phyloP scores from a whole-genome alignment of 1,139 yeast genomes.

The Diutina scorzettiae region DNA sequence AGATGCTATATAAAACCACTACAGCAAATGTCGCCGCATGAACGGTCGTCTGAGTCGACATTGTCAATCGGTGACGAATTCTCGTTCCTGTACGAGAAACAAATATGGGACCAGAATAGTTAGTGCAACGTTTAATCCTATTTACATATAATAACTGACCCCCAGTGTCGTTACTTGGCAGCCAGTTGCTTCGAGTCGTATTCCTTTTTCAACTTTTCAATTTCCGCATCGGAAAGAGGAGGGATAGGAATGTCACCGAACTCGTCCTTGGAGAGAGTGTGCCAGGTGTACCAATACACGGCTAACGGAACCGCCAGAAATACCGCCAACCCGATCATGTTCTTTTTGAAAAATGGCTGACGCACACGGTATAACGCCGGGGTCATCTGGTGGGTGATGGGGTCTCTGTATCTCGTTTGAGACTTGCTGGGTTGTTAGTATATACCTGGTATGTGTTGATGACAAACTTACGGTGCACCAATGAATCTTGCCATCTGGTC shows the following conservation, averaged over 20 bases:
- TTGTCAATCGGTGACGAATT: too few relatives aligned
- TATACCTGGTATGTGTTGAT: too few relatives aligned
- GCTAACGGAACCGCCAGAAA: conserved; percentile 54
- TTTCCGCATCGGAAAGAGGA: conserved; percentile 71
- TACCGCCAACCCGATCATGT: conserved; percentile 48
- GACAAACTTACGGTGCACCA: conserved; percentile 5
- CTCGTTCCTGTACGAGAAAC: too few relatives aligned
- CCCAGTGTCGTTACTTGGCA: not conserved
- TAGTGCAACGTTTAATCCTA: too few relatives aligned
- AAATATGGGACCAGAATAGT: too few relatives aligned
- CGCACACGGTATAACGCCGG: conserved; percentile 90
- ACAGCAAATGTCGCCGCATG: too few relatives aligned
- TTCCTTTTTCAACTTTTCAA: conserved; percentile 58
- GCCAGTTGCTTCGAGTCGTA: conserved; percentile 44
- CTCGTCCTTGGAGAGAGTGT: conserved; percentile 66
- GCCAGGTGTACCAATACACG: conserved; percentile 65
- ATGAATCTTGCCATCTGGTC: conserved; percentile 5
- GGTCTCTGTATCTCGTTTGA: conserved; percentile 51
- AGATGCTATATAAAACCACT: too few relatives aligned
- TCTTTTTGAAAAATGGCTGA: conserved; percentile 70
- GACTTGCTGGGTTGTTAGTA: conserved; percentile 14
- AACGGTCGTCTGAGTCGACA: too few relatives aligned
- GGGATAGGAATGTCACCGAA: conserved; percentile 89
- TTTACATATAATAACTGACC: too few relatives aligned
- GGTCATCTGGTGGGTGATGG: conserved; percentile 75